Conservation (phyloP, 306 rosid genomes). For the Medicago arabica region DNA sequence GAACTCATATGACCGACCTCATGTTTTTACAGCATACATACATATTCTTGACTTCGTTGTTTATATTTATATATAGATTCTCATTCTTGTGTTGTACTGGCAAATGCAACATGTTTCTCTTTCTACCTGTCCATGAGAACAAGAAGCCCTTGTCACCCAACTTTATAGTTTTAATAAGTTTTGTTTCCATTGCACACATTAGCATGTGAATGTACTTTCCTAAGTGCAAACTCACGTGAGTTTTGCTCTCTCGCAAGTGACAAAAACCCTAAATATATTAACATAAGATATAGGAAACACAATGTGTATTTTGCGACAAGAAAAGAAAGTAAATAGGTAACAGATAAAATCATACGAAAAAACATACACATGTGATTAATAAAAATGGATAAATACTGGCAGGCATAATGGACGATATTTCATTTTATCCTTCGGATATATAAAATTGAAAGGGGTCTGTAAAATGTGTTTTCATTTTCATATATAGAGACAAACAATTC, state of each 20-base stretch:
- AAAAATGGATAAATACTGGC: conserved; percentile 34
- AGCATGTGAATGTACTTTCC: conserved; percentile 98
- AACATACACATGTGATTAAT: conserved; percentile 7
- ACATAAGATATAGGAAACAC: conserved; percentile 18
- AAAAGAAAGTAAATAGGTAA: conserved; percentile 5
- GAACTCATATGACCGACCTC: too few species aligned
- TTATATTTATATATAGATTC: conserved; percentile 39
- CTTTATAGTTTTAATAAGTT: conserved; percentile 66
- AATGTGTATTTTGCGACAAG: conserved; percentile 13
- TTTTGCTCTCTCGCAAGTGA: conserved; percentile 67
- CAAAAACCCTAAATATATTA: conserved; percentile 54
- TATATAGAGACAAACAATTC: conserved; percentile 44
- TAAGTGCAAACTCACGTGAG: conserved; percentile 92
- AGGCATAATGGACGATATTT: conserved; percentile 4
- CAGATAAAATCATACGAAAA: conserved; percentile 11
- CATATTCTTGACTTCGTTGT: too few species aligned
- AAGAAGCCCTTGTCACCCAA: conserved; percentile 62
- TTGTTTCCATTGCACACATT: conserved; percentile 74
- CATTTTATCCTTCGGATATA: conserved; percentile 20
- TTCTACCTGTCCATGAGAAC: conserved; percentile 50
- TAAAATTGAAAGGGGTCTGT: conserved; percentile 27
- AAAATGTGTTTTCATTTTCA: conserved; percentile 52
- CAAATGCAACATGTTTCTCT: conserved; percentile 45
- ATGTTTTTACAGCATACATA: too few species aligned
- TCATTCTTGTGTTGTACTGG: conserved; percentile 58